Evolutionary conservation across 768 basidiomycete species (phyloP).

Genomic region (Termitomyces sp.): DNA sequence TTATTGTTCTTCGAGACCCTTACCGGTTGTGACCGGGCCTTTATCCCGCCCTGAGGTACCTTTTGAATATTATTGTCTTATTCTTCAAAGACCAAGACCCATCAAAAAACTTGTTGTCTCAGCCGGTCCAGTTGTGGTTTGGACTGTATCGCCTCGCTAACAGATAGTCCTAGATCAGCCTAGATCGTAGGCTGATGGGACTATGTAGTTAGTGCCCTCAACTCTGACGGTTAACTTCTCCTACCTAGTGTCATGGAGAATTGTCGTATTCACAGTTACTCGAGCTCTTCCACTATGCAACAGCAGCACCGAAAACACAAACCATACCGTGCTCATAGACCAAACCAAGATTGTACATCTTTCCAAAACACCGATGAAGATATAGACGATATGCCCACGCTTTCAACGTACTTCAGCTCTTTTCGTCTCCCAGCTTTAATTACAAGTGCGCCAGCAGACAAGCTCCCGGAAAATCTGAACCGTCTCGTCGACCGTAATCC

Average conservation of each 20-base stretch:
- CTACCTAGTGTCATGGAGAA: neutral
- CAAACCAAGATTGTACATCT: neutral
- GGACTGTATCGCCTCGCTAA: neutral
- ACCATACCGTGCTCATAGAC: slow-evolving; percentile 13
- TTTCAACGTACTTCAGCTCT: slow-evolving; percentile 7
- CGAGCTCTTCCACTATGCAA: neutral
- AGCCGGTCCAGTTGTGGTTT: neutral
- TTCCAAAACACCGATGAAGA: slow-evolving; percentile 9
- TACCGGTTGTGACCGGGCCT: slow-evolving; percentile 1
- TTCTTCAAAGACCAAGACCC: slow-evolving; percentile 5
- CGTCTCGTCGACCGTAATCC: slow-evolving; percentile 34
- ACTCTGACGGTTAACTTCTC: neutral
- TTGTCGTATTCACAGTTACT: neutral
- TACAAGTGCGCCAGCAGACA: slow-evolving; percentile 31
- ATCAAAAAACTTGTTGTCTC: slow-evolving; percentile 6
- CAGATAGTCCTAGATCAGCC: neutral
- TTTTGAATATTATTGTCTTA: slow-evolving; percentile 10
- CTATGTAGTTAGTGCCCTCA: slow-evolving; percentile 5
- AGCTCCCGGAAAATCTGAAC: slow-evolving; percentile 36
- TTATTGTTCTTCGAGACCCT: slow-evolving; percentile 17
- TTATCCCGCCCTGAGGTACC: slow-evolving; percentile 4
- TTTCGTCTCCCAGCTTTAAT: slow-evolving; percentile 32
- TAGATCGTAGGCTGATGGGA: neutral
- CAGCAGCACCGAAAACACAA: neutral
- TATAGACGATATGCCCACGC: slow-evolving; percentile 4